Base-by-base conservation (phyloP, 768 basidiomycete genomes). In the Podaxis sp. region DNA sequence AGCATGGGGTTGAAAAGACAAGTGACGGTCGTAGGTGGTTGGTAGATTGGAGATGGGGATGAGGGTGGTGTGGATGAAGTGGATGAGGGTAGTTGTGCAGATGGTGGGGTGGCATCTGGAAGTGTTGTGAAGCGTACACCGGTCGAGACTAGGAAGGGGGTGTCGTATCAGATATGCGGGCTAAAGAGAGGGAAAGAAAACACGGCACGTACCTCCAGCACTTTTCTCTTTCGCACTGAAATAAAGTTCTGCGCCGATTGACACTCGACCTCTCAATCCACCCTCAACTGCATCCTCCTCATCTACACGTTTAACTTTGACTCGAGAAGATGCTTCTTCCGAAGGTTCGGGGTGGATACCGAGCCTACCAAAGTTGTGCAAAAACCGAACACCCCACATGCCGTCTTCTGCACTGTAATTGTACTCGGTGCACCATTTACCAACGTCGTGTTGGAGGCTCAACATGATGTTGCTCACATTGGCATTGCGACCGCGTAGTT, bases 1-100 rank as follows among this genome's bases (percentile, higher is more conserved):
- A 98, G 85, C 83, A 98, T 93, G 0, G 96, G 96, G 71, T 97
- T 98, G 73, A 95, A 93, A 27, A 96, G 81, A 4, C 95, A 91
- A 3, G 95, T 96, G 53, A 97, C 89, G 14, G 95, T 95, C 0
- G 95, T 97, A 0, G 96, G 94, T 0, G 96, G 93, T 70, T 94
- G 93, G 18, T 86, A 77, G 68, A 65, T 57, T n/a, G 73, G 62
- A 27, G 74, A 69, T 14, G 80, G 69, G 2, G 78, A 74, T 0
- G 79, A 71, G 3, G 76, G 67, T 5, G 75, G 63, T 9, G 32
- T 9, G 32, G 32, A 32, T 14, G 71, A 69, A 32, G 50, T 38
- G 72, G 75, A 48, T 5, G 74, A 62, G 5, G 74, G 73, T 13
- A 81, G 65, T 66, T 85, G 85, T 64, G 85, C 82, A 46, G 88